Percentiles rank a stretch among this genome's conserved stretches.
These are phyloP conservation scores for Eucalyptus cloeziana DNA, from an alignment of 345 rosid species.

Conservation along the genomic window DNA sequence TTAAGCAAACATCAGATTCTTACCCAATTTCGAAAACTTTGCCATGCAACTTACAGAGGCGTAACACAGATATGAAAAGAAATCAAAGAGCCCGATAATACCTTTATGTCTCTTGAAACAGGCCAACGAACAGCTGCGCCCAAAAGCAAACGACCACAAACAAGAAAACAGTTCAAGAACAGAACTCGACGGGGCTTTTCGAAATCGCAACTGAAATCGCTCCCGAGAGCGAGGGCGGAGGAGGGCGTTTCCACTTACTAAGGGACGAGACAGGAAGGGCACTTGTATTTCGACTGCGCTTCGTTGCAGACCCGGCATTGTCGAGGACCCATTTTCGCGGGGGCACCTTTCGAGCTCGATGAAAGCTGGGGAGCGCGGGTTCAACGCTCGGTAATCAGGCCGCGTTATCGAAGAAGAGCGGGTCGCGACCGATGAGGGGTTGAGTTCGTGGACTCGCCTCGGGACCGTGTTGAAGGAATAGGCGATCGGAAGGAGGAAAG, in stretches of 20 bases:
- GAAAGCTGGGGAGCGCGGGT: neutral
- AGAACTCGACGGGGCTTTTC: no score
- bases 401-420: neutral
- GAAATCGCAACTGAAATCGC: neutral
- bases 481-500: no score
- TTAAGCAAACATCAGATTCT: neutral
- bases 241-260: constrained; percentile 28
- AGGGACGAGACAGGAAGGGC: constrained; percentile 67
- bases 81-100: neutral
- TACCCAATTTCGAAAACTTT: neutral
- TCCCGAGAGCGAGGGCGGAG: neutral
- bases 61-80: neutral
- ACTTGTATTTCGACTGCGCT: constrained; percentile 64
- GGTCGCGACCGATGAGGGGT: no score
- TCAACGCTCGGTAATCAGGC: neutral
- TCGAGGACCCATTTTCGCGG: constrained; percentile 12
- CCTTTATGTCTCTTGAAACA: constrained; percentile 41
- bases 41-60: neutral
- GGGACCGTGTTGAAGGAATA: no score
- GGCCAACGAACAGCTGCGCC: constrained; percentile 54
- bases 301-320: constrained; percentile 48
- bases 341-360: neutral
- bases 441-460: no score
- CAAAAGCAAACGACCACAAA: neutral
- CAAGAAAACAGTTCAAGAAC: neutral